Evolutionary conservation across 1,284 basidiomycete species (phyloP), one percentile per base, ranked within the genome.

Genomic region (Irpex sp.): DNA sequence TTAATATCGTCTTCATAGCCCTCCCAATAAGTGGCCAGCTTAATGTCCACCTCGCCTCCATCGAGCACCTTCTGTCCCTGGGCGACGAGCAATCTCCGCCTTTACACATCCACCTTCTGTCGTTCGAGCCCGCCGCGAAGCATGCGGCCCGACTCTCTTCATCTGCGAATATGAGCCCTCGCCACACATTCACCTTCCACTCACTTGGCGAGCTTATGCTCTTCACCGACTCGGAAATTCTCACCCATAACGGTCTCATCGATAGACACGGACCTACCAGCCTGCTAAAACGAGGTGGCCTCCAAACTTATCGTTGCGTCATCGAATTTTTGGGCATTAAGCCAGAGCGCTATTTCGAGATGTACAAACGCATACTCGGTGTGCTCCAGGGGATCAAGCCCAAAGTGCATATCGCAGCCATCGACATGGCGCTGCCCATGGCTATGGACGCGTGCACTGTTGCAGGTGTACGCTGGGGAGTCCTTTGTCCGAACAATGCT

Each of bases 11-110:
- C 26, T 65, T 65, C 59, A 65, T 65, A 52, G 59, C 64, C 8
- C 64, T 65, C 37, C 63, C 64, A 7, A 62, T 65, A 6, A 65
- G 64, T 61, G 64, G 64, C 8, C 64, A 65, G 59, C 64, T 65
- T 19, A 65, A 65, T 36, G 49, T 65, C 6, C 64, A 65, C 44
- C 62, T 65, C 6, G 64, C 64, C 19, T 44, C 64, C 49, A 65
- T 65, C 56, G 64, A 65, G 36, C 57, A 63, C 51, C 62, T 65
- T 54, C 59, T 65, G 6, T 54, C 38, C 19, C 54, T 65, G 4
- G 59, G 38, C 1, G 26, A 57, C 5, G n/a, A 34, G 5, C 62
- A 60, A n/a, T 60, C 55, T 3, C 59, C 64, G 7, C 64, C 64
- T 5, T 61, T 65, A 6, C 54, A 59, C 31, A 31, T 63, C 0